Evolutionary conservation across 805 yeast species (phyloP).

Genomic region (Nakazawaea ishiwadae): DNA sequence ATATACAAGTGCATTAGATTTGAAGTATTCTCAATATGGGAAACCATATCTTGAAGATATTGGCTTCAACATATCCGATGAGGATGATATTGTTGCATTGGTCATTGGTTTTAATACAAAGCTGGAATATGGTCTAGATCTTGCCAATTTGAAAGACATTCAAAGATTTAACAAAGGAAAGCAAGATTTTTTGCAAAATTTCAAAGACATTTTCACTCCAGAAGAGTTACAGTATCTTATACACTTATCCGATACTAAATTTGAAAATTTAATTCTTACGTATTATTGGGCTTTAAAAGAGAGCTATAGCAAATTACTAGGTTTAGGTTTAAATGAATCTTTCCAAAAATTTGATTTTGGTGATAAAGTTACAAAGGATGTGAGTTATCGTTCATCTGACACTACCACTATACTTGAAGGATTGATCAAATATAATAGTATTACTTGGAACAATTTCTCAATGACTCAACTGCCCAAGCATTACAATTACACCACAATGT

Average conservation of each 20-base stretch:
- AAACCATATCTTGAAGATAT: conserved; percentile 44
- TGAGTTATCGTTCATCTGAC: too few relatives aligned
- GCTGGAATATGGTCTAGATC: conserved; percentile 40
- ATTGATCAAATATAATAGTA: background rate
- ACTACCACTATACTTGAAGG: background rate
- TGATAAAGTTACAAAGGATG: background rate
- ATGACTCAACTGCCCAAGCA: background rate
- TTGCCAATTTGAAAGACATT: conserved; percentile 34
- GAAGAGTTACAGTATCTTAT: conserved; percentile 24
- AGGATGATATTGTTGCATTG: conserved; percentile 44
- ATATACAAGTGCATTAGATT: conserved; percentile 17
- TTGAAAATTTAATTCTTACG: conserved; percentile 36
- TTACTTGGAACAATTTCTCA: background rate
- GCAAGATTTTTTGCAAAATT: conserved; percentile 34
- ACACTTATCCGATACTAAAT: conserved; percentile 4
- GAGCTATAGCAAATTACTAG: conserved; percentile 53
- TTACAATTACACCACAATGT: conserved; percentile 1
- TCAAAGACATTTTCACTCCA: conserved; percentile 23
- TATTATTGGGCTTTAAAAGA: conserved; percentile 80
- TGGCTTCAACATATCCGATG: conserved; percentile 58
- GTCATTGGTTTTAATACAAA: conserved; percentile 28
- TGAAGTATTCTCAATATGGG: conserved; percentile 40
- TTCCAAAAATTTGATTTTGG: conserved; percentile 9
- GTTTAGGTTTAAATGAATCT: conserved; percentile 8
- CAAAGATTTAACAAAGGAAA: conserved; percentile 22